Base-by-base conservation (phyloP, 208 protist species). In the Trypanosoma cruzi region DNA sequence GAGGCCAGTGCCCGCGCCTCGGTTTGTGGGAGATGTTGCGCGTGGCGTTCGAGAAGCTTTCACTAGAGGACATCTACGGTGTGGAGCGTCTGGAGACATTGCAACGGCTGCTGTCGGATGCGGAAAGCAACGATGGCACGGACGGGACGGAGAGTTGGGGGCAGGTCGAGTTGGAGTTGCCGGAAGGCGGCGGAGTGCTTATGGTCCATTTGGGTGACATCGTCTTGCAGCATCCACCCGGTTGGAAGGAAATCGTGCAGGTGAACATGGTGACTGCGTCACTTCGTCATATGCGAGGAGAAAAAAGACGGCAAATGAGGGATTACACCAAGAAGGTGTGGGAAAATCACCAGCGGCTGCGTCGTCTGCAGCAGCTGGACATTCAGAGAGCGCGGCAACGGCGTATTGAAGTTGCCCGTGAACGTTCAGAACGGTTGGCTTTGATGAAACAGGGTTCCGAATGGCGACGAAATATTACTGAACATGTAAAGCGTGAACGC, bases 41-140 rank as follows among this genome's bases (percentile, higher is more conserved):
- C 29, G 37, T 46, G 26, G 40, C 65, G 4, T 69, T 75, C 49
- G n/a, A 60, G 4, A 20, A 22, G 2, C 4, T n/a, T 26, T 24
- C 56, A 32, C 44, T 53, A 22, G 68, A 68, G 36, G 32, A 67
- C 42, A 40, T 22, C 11, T 75, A 75, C 32, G 70, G 70, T 34
- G 16, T 44, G 37, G 24, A 24, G 36, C 52, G 63, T 7, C 31
- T 75, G 18, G 36, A 58, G 3, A 28, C 63, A 1, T 10, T 75
- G 48, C 70, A 65, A 22, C 34, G 10, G 11, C 31, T 75, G n/a
- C 16, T 48, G 32, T 26, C 49, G 46, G 13, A 22, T 6, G n/a
- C 8, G 36, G 20, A 24, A n/a, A 31, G 11, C 22, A 49, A 22
- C 8, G 53, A 61, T 1, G 26, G 32, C 26, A 34, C 13, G 22